phyloP scores from a whole-genome alignment of 345 rosid species.

The Murraya paniculata region DNA sequence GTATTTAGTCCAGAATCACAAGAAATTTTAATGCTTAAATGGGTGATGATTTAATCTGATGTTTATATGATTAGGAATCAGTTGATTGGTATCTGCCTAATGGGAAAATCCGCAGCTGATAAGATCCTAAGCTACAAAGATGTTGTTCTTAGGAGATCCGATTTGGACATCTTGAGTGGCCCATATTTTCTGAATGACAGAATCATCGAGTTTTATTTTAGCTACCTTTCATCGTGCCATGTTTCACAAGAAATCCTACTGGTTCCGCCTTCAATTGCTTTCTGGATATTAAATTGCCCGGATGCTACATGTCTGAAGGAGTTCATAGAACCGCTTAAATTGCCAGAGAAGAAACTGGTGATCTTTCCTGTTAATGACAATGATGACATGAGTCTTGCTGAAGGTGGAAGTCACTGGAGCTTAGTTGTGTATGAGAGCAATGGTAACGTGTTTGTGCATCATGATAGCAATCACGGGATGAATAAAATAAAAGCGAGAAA shows the following conservation, averaged over 20 bases:
- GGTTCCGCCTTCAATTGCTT: conserved; percentile 76
- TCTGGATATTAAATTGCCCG: conserved; percentile 75
- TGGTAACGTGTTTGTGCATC: conserved; percentile 66
- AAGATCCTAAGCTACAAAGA: conserved; percentile 79
- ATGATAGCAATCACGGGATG: conserved; percentile 53
- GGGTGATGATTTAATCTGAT: background rate
- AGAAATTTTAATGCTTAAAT: background rate
- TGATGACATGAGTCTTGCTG: conserved; percentile 52
- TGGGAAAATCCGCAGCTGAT: conserved; percentile 55
- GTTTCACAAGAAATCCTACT: conserved; percentile 46
- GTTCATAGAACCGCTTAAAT: conserved; percentile 53
- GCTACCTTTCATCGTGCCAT: conserved; percentile 53
- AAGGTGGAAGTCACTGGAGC: conserved; percentile 91
- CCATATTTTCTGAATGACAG: conserved; percentile 61
- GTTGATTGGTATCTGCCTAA: conserved; percentile 19
- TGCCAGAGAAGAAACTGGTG: conserved; percentile 47
- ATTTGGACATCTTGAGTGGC: conserved; percentile 62
- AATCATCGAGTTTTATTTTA: conserved; percentile 81
- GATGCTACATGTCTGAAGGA: conserved; percentile 50
- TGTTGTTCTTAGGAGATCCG: conserved; percentile 76
- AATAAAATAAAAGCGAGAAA: conserved; percentile 38
- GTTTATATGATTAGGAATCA: conserved; percentile 4
- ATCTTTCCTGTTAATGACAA: conserved; percentile 79
- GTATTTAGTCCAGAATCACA: background rate
- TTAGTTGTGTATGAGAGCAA: conserved; percentile 56